These are phyloP conservation scores for Pseudogymnoascus sp. DNA, from an alignment of 2,329 filamentous ascomycete species.

Conservation along the genomic window DNA sequence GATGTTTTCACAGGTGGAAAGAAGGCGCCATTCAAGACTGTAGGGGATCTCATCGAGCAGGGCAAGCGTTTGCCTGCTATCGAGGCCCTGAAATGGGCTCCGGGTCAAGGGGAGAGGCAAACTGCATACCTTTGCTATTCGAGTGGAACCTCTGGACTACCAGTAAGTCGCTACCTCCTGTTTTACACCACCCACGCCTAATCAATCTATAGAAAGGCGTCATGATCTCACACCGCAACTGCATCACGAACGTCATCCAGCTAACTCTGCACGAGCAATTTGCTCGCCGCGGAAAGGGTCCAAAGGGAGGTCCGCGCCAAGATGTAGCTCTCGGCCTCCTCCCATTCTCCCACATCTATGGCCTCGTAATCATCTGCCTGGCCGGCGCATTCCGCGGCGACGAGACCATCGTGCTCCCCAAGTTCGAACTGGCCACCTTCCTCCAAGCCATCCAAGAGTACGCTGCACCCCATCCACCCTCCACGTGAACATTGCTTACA, in stretches of 20 bases:
- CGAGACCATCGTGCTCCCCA: slow-evolving; percentile 62
- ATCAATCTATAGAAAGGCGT: slow-evolving; percentile 59
- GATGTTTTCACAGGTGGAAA: slow-evolving; percentile 30
- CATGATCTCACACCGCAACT: slow-evolving; percentile 72
- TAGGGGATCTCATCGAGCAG: slow-evolving; percentile 57
- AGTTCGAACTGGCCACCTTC: slow-evolving; percentile 65
- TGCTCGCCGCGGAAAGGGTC: neutral
- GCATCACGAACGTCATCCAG: slow-evolving; percentile 70
- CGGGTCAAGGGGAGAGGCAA: slow-evolving; percentile 56
- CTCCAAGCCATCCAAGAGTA: slow-evolving; percentile 57
- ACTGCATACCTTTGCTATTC: slow-evolving; percentile 74
- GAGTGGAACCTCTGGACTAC: slow-evolving; percentile 70
- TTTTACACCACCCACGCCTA: neutral
- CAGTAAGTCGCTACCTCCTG: slow-evolving; percentile 42
- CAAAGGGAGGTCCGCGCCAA: neutral
- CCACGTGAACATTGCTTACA: neutral
- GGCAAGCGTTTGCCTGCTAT: slow-evolving; percentile 47
- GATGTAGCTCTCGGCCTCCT: slow-evolving; percentile 57
- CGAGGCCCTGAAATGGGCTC: slow-evolving; percentile 47
- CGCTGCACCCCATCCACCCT: neutral
- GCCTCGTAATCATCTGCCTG: slow-evolving; percentile 62
- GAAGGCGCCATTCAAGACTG: slow-evolving; percentile 49
- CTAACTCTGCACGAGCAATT: slow-evolving; percentile 38
- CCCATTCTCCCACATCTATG: slow-evolving; percentile 75
- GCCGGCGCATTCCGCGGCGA: slow-evolving; percentile 63